Conservation (phyloP, 164 flowering plant genomes). For the Annona cherimola region DNA sequence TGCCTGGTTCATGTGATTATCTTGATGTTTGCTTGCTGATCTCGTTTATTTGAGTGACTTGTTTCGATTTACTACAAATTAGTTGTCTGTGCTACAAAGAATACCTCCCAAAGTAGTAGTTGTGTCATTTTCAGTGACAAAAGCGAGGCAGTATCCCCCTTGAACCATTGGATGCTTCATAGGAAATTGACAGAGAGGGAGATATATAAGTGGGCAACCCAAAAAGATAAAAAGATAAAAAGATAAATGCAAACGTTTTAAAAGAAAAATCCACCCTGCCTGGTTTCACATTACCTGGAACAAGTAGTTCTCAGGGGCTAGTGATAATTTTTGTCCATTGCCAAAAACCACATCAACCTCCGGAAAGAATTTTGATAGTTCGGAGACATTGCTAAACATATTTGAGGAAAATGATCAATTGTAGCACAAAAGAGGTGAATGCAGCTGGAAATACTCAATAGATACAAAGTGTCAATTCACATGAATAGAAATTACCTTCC, state of each 20-base stretch:
- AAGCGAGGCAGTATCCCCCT: conserved; percentile 95
- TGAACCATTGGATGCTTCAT: conserved; percentile 78
- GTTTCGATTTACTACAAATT: too few species aligned
- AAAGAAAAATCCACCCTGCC: too few species aligned
- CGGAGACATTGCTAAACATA: conserved; percentile 49
- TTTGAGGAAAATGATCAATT: conserved; percentile 2
- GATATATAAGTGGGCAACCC: too few species aligned
- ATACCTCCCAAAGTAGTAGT: conserved; percentile 95
- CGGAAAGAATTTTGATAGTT: conserved; percentile 72
- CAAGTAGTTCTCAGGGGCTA: conserved; percentile 92
- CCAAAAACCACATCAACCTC: conserved; percentile 74
- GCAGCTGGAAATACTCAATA: not conserved
- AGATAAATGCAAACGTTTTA: not conserved
- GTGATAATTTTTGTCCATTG: conserved; percentile 60
- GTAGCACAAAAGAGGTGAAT: not conserved
- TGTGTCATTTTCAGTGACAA: conserved; percentile 81
- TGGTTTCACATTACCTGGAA: conserved; percentile 60
- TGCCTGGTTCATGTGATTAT: too few species aligned
- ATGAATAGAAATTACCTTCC: conserved; percentile 52
- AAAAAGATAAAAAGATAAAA: not conserved
- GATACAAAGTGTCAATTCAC: not conserved
- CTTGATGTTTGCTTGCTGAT: too few species aligned
- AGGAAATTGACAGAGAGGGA: too few species aligned
- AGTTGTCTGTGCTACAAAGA: too few species aligned
- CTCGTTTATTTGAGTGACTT: too few species aligned